Evolutionary conservation across 108 stramenopile species (phyloP), one percentile per base, ranked within the genome.

Genomic region (Mediolabrus comicus): DNA sequence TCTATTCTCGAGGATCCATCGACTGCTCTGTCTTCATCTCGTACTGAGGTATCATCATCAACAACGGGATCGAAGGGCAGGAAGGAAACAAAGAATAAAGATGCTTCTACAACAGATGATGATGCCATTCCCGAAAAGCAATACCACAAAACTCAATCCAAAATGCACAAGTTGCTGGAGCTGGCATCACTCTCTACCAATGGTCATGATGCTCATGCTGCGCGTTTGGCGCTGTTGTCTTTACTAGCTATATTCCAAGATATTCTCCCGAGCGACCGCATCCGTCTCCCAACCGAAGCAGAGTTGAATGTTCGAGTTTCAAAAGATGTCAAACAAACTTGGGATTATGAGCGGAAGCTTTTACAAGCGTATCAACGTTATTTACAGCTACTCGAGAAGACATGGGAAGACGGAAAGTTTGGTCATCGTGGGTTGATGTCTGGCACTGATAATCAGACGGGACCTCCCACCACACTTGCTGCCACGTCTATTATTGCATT

Each of bases 181-280:
- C 58, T 89, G 10, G 82, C 87, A 4, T 67, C 75, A 9, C 65
- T 54, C 16, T 75, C 79, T 4, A 84, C 82, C 32, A 86, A 86
- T 69, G 90, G 87, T 11, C 61, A 78, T 29, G 90, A 91, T 43
- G 83, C 84, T 26, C 83, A 83, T 41, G 83, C 86, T 11, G 85
- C 92, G 3, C 79, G 80, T 14, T 66, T 97, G 14, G 95, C 90
- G 0, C 62, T 97, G 22, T 53, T 96, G 55, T 95, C 94, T 1
- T 67, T 94, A 30, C 74, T 97, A 41, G 95, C 95, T 14, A 86
- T 98, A 10, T 97, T 95, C 58, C 83, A 86, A 67, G 98, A 98
- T 57, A 88, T 98, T 31, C 51, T 97, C 4, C 98, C 98, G 11
- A 74, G 83, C 10, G 97, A 97, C 71, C 84, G 96, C 22, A 96